These are phyloP conservation scores for Lactarius pseudohatsudake DNA, from an alignment of 768 basidiomycete species.

Conservation along the genomic window DNA sequence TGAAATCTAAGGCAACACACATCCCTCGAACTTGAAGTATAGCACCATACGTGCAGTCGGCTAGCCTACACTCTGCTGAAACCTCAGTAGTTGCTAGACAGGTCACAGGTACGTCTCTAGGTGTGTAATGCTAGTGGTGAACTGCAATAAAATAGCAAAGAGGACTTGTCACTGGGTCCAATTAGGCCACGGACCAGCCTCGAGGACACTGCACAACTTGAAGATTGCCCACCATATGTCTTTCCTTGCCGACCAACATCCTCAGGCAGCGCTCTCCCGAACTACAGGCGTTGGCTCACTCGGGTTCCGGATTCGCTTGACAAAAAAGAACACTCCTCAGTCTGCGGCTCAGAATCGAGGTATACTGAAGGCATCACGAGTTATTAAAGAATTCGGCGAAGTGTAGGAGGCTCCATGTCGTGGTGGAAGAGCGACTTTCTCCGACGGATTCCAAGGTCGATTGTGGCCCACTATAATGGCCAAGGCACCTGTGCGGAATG, in stretches of 20 bases:
- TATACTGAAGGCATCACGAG: not conserved
- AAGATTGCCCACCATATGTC: not conserved
- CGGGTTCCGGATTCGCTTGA: not conserved
- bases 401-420: not conserved
- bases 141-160: not conserved
- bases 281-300: not conserved
- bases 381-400: too few species aligned
- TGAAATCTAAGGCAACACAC: not conserved
- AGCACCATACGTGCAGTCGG: not conserved
- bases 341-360: not conserved
- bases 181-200: not conserved
- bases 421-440: not conserved
- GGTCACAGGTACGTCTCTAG: not conserved
- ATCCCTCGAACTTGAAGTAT: not conserved
- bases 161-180: not conserved
- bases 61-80: too few species aligned
- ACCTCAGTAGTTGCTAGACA: too few species aligned
- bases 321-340: not conserved
- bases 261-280: not conserved
- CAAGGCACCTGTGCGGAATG: not conserved
- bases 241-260: not conserved
- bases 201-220: too few species aligned
- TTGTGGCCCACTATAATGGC: not conserved
- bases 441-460: not conserved
- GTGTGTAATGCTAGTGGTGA: not conserved